Percentiles rank a stretch among this genome's conserved stretches.
Conservation (phyloP, 345 rosid species). For the Camelina neglecta region DNA sequence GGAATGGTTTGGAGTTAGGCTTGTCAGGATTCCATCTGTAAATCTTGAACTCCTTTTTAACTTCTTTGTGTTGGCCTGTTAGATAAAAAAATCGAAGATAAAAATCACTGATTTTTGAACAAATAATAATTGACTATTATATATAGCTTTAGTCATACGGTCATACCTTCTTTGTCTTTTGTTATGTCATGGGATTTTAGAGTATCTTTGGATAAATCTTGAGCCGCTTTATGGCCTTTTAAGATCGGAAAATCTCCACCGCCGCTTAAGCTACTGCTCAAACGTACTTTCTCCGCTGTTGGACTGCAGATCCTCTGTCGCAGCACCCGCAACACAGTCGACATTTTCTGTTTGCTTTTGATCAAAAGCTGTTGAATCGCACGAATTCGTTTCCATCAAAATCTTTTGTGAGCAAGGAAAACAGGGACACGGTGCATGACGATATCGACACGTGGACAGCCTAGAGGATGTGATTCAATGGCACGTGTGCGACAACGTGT, state of each 20-base stretch:
- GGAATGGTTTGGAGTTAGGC: constrained; percentile 60
- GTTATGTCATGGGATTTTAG: constrained; percentile 42
- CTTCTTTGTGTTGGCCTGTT: constrained; percentile 35
- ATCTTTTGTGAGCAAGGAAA: background rate
- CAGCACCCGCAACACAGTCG: constrained; percentile 12
- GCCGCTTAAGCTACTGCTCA: constrained; percentile 40
- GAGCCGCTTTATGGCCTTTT: constrained; percentile 55
- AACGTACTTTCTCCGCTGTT: constrained; percentile 37
- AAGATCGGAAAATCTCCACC: constrained; percentile 46
- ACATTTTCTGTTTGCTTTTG: constrained; percentile 19
- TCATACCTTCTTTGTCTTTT: constrained; percentile 26
- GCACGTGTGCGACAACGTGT: constrained; percentile 31
- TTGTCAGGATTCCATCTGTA: constrained; percentile 66
- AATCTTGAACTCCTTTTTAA: constrained; percentile 63
- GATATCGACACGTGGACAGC: constrained; percentile 8
- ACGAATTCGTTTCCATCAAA: background rate
- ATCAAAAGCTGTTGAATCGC: background rate
- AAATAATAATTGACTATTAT: background rate
- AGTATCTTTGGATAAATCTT: constrained; percentile 54
- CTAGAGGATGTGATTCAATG: background rate
- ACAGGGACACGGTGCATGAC: constrained; percentile 8
- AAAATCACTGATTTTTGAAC: background rate
- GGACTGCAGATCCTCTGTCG: constrained; percentile 19
- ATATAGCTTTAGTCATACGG: background rate
- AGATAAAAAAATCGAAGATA: background rate